Evolutionary conservation across 106 monocot species (phyloP).

Genomic region (Amphibolis antarctica): DNA sequence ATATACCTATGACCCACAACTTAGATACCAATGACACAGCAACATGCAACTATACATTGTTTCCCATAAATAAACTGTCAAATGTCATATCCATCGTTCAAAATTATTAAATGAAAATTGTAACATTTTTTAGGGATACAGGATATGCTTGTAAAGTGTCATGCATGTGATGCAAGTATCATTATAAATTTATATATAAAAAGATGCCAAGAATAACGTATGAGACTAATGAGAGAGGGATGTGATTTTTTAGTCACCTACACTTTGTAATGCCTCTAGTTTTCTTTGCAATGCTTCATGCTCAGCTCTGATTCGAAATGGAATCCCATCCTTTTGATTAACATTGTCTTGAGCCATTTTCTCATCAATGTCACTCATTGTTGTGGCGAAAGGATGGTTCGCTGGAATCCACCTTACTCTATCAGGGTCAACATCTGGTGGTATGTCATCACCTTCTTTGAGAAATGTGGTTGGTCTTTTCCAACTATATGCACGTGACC

Average conservation of each 20-base stretch:
- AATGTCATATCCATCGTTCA: too few species aligned
- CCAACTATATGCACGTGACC: constrained; percentile 81
- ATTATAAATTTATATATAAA: too few species aligned
- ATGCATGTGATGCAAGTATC: too few species aligned
- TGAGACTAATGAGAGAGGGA: background rate
- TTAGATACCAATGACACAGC: too few species aligned
- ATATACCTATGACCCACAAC: too few species aligned
- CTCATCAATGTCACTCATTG: constrained; percentile 69
- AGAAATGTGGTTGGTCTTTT: constrained; percentile 84
- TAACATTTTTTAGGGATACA: too few species aligned
- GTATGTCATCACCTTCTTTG: constrained; percentile 84
- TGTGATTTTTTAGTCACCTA: constrained; percentile 22
- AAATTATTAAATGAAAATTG: too few species aligned
- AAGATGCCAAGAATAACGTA: background rate
- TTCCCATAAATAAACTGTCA: too few species aligned
- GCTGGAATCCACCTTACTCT: constrained; percentile 76
- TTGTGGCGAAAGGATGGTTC: constrained; percentile 91
- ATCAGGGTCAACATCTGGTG: constrained; percentile 78
- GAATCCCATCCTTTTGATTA: constrained; percentile 78
- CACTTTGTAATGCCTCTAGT: constrained; percentile 46
- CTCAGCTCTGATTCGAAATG: constrained; percentile 78
- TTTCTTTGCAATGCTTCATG: constrained; percentile 91
- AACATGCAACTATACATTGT: too few species aligned
- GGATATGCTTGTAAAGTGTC: too few species aligned
- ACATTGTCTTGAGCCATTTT: constrained; percentile 56